A percentile compares a stretch with the other conserved stretches of the same genome.
Evolutionary conservation across 768 basidiomycete genomes (phyloP).

Genomic region (Cyclocybe aegerita): DNA sequence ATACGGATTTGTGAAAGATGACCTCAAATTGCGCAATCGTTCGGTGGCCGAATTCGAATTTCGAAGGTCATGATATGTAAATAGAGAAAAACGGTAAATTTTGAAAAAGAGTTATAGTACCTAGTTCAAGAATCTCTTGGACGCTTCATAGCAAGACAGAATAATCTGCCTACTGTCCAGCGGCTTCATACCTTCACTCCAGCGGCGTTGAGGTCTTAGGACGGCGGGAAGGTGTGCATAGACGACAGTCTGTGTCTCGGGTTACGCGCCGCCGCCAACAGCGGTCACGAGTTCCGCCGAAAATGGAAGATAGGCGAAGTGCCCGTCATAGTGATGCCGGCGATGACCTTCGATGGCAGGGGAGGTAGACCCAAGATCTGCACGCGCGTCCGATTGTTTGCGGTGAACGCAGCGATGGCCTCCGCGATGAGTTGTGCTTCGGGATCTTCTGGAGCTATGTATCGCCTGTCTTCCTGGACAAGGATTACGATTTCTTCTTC

Average conservation of each 20-base stretch:
- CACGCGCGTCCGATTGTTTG: constrained; percentile 23
- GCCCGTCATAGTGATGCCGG: constrained; percentile 29
- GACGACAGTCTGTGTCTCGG: constrained; percentile 17
- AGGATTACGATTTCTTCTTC: constrained; percentile 13
- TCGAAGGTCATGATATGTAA: too few species aligned
- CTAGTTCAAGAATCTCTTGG: constrained; percentile 20
- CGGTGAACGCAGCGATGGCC: constrained; percentile 20
- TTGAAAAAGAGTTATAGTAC: too few species aligned
- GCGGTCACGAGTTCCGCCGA: constrained; percentile 17
- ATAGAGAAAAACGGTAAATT: too few species aligned
- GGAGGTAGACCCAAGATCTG: constrained; percentile 10
- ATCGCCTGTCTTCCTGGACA: constrained; percentile 19
- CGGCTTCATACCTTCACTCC: constrained; percentile 28
- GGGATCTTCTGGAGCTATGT: constrained; percentile 7
- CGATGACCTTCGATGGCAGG: constrained; percentile 18
- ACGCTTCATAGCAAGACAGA: constrained; percentile 29
- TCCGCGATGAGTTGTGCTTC: constrained; percentile 17
- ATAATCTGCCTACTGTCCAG: constrained; percentile 26
- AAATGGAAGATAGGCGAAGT: constrained; percentile 29
- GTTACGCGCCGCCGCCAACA: constrained; percentile 17
- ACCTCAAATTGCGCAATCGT: too few species aligned
- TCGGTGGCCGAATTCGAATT: too few species aligned
- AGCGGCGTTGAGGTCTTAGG: constrained; percentile 17
- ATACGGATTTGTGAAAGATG: too few species aligned
- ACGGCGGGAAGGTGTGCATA: constrained; percentile 18